These are phyloP conservation scores for Cercospora canescens DNA, from an alignment of 2,329 filamentous ascomycete genomes.

Conservation along the genomic window DNA sequence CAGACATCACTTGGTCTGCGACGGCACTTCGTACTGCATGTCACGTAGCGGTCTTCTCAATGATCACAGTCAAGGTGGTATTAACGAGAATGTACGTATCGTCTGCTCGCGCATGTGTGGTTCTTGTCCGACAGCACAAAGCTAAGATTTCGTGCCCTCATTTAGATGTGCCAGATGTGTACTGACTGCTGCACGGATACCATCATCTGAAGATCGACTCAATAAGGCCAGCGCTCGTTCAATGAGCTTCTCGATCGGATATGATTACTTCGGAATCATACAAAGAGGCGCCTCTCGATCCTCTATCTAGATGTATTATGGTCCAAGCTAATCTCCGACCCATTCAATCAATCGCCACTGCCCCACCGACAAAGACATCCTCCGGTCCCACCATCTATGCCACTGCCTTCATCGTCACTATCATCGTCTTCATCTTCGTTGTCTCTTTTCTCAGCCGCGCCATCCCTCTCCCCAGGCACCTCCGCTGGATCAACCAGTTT, in stretches of 20 bases:
- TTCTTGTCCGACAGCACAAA: neutral
- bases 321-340: neutral
- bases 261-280: neutral
- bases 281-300: neutral
- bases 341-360: neutral
- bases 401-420: conserved; percentile 37
- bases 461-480: conserved; percentile 40
- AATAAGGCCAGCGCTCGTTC: no score
- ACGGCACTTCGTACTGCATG: neutral
- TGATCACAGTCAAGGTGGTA: neutral
- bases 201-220: no score
- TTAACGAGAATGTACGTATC: neutral
- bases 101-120: neutral
- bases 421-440: conserved; percentile 1
- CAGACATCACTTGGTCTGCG: neutral
- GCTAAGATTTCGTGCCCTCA: neutral
- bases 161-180: neutral
- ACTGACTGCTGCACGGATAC: neutral
- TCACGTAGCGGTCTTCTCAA: neutral
- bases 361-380: conserved; percentile 61
- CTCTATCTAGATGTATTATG: neutral
- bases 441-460: neutral
- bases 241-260: neutral
- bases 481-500: conserved; percentile 51
- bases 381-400: conserved; percentile 60